phyloP scores from a whole-genome alignment of 2,329 filamentous ascomycete species.

The Aspergillus bombycis region DNA sequence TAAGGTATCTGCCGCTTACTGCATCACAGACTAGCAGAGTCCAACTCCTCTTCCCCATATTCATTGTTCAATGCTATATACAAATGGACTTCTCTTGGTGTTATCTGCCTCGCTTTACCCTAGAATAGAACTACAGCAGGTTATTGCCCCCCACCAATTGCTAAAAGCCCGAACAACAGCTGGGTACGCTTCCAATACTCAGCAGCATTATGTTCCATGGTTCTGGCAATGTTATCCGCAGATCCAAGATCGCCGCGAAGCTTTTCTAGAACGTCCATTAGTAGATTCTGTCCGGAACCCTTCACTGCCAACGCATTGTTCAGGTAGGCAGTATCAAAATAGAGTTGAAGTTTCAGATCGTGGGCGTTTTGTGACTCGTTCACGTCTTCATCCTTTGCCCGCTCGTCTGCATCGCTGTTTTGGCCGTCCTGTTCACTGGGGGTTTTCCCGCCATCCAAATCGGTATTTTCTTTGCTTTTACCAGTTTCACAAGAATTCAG shows the following conservation, averaged over 20 bases:
- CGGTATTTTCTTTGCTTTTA: slow-evolving; percentile 8
- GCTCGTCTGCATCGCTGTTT: slow-evolving; percentile 8
- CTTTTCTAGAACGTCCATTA: slow-evolving; percentile 54
- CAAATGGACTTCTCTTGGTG: background rate
- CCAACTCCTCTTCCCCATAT: too few relatives aligned
- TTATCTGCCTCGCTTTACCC: background rate
- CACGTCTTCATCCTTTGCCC: slow-evolving; percentile 1
- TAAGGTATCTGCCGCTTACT: background rate
- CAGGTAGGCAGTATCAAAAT: slow-evolving; percentile 43
- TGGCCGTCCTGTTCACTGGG: background rate
- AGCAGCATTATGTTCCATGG: slow-evolving; percentile 63
- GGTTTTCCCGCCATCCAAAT: background rate
- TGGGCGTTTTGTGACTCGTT: slow-evolving; percentile 19
- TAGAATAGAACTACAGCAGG: background rate
- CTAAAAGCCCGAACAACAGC: slow-evolving; percentile 78
- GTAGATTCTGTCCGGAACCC: slow-evolving; percentile 15
- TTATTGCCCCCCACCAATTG: slow-evolving; percentile 26
- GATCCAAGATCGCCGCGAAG: slow-evolving; percentile 52
- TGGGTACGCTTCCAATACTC: slow-evolving; percentile 85
- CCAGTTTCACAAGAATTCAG: slow-evolving; percentile 18
- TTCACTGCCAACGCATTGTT: slow-evolving; percentile 28
- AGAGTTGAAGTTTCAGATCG: slow-evolving; percentile 42
- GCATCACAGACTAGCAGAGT: background rate
- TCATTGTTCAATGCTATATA: background rate
- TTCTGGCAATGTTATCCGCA: slow-evolving; percentile 53